These are phyloP conservation scores for Candida corydali DNA, from an alignment of 805 yeast genomes.

Conservation along the genomic window DNA sequence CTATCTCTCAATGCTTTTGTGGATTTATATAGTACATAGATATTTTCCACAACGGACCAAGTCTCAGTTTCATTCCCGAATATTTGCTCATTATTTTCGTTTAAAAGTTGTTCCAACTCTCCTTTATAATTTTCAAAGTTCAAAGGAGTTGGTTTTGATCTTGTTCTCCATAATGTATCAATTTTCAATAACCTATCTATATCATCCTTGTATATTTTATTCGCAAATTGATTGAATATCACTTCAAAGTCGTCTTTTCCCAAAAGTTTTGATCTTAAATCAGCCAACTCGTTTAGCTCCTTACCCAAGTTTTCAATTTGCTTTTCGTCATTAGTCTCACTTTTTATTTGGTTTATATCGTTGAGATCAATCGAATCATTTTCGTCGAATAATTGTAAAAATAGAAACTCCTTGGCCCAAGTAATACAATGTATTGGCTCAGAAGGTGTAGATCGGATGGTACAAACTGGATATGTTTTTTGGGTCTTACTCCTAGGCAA, in stretches of 20 bases:
- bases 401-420: slow-evolving; percentile 93
- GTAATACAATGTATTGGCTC: slow-evolving; percentile 95
- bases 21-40: slow-evolving; percentile 53
- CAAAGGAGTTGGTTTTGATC: slow-evolving; percentile 67
- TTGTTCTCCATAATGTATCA: slow-evolving; percentile 73
- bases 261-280: slow-evolving; percentile 21
- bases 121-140: slow-evolving; percentile 19
- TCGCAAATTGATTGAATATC: slow-evolving; percentile 42
- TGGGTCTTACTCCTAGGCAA: slow-evolving; percentile 75
- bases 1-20: slow-evolving; percentile 50
- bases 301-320: slow-evolving; percentile 61
- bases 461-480: slow-evolving; percentile 90
- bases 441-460: slow-evolving; percentile 94
- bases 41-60: slow-evolving; percentile 64
- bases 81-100: slow-evolving; percentile 19
- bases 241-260: slow-evolving; percentile 7
- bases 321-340: slow-evolving; percentile 59
- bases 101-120: slow-evolving; percentile 11
- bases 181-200: slow-evolving; percentile 67
- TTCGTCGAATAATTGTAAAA: slow-evolving; percentile 72
- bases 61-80: slow-evolving; percentile 34
- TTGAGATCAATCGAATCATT: slow-evolving; percentile 21
- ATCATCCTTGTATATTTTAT: slow-evolving; percentile 68
- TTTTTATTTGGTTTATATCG: slow-evolving; percentile 15
- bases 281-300: slow-evolving; percentile 63